Evolutionary conservation across 495 filamentous ascomycete species (phyloP).

Genomic region (Chaetomium fimeti): DNA sequence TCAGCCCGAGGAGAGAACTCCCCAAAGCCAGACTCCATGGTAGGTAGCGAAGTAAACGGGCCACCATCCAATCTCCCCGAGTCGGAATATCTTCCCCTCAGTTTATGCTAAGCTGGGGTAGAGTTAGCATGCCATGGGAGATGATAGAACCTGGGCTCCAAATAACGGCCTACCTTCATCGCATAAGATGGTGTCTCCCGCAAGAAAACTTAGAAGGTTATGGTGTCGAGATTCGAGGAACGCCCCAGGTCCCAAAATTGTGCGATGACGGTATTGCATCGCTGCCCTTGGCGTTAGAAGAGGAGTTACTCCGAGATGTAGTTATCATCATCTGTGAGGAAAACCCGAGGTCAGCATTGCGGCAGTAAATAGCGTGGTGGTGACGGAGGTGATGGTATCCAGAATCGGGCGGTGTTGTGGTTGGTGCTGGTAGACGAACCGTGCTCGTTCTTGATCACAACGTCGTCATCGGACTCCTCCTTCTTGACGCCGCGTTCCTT

Average conservation of each 20-base stretch:
- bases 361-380: background rate
- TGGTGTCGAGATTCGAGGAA: background rate
- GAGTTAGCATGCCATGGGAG: background rate
- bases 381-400: slow-evolving; percentile 8
- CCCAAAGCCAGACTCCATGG: background rate
- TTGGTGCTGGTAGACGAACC: slow-evolving; percentile 17
- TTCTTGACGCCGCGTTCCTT: slow-evolving; percentile 12
- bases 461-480: slow-evolving; percentile 15
- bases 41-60: background rate
- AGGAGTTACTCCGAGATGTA: slow-evolving; percentile 11
- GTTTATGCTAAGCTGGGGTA: background rate
- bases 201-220: background rate
- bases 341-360: slow-evolving; percentile 11
- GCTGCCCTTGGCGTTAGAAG: background rate
- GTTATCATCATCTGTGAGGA: slow-evolving; percentile 5
- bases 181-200: slow-evolving; percentile 9
- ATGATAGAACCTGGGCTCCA: background rate
- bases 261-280: background rate
- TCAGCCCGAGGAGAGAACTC: background rate
- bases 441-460: slow-evolving; percentile 20
- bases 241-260: background rate
- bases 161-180: background rate
- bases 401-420: slow-evolving; percentile 7
- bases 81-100: background rate
- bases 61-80: background rate